Percentiles rank a stretch among this genome's conserved stretches.
Evolutionary conservation across 2,329 filamentous ascomycete genomes (phyloP).

Genomic region (Pseudogymnoascus sp.): DNA sequence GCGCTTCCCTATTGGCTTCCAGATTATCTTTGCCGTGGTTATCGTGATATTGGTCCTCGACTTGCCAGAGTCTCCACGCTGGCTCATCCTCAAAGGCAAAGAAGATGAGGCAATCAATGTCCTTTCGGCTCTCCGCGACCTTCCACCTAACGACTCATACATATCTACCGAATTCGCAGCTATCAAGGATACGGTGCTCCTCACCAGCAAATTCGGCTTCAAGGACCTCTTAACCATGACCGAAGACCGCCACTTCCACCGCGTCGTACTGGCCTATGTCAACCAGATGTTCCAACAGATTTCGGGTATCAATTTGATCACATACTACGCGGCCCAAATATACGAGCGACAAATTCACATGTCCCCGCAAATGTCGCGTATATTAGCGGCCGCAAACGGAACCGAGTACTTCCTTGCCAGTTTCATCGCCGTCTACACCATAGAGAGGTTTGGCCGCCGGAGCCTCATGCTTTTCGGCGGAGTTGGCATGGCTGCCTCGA

Average conservation of each 20-base stretch:
- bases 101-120: slow-evolving; percentile 36
- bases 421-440: slow-evolving; percentile 33
- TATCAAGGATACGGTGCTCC: slow-evolving; percentile 56
- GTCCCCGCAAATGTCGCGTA: slow-evolving; percentile 41
- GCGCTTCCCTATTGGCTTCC: slow-evolving; percentile 55
- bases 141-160: slow-evolving; percentile 39
- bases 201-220: slow-evolving; percentile 34
- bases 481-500: slow-evolving; percentile 54
- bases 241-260: slow-evolving; percentile 46
- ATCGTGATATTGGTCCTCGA: slow-evolving; percentile 47
- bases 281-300: slow-evolving; percentile 48
- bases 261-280: slow-evolving; percentile 43
- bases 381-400: slow-evolving; percentile 47
- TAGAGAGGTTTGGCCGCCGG: slow-evolving; percentile 56
- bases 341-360: slow-evolving; percentile 42
- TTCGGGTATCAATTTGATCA: slow-evolving; percentile 36
- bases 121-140: slow-evolving; percentile 27
- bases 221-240: slow-evolving; percentile 42
- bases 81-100: slow-evolving; percentile 38
- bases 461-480: slow-evolving; percentile 66
- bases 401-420: slow-evolving; percentile 37
- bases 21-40: slow-evolving; percentile 51
- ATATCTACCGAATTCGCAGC: slow-evolving; percentile 44
- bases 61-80: slow-evolving; percentile 46
- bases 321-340: slow-evolving; percentile 43